Evolutionary conservation across 192 early-diverging fungal species (phyloP).

Genomic region (Coemansia sp.): DNA sequence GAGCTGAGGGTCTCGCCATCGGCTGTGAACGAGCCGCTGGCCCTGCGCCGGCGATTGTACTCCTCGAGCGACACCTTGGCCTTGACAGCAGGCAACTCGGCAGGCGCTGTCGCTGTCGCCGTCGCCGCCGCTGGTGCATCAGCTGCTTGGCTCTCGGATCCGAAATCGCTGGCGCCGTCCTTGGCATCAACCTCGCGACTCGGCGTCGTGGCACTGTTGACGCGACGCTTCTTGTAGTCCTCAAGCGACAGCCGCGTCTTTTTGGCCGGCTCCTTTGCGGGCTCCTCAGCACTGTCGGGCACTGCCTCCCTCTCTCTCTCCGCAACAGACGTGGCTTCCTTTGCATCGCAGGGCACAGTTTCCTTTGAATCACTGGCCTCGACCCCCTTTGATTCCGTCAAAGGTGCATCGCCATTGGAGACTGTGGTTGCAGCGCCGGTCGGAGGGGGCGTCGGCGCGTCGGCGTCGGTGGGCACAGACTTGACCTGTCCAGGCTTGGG

Average conservation of each 20-base stretch:
- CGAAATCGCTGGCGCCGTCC: conserved; percentile 1
- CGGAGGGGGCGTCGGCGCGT: conserved; percentile 35
- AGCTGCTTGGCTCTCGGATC: neutral
- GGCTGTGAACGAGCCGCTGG: conserved; percentile 2
- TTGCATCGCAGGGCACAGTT: neutral
- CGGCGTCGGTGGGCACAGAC: conserved; percentile 35
- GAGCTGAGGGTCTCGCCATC: conserved; percentile 1
- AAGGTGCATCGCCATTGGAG: too few relatives aligned
- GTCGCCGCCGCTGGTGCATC: neutral
- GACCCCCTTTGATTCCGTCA: too few relatives aligned
- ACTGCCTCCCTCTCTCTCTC: neutral
- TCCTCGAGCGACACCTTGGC: conserved; percentile 12
- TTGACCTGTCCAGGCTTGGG: conserved; percentile 6
- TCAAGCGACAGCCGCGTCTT: conserved; percentile 48
- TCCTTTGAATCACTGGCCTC: neutral
- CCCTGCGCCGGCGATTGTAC: conserved; percentile 14
- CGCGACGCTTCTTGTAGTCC: conserved; percentile 48
- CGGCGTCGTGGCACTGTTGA: conserved; percentile 7
- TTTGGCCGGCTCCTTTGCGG: conserved; percentile 14
- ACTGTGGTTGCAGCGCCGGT: too few relatives aligned
- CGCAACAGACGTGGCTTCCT: neutral
- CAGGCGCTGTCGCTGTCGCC: neutral
- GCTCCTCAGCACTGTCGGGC: neutral
- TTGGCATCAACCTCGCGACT: conserved; percentile 7
- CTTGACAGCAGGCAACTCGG: neutral